Evolutionary conservation across 768 basidiomycete genomes (phyloP).

Genomic region (Leccinellum albellum): DNA sequence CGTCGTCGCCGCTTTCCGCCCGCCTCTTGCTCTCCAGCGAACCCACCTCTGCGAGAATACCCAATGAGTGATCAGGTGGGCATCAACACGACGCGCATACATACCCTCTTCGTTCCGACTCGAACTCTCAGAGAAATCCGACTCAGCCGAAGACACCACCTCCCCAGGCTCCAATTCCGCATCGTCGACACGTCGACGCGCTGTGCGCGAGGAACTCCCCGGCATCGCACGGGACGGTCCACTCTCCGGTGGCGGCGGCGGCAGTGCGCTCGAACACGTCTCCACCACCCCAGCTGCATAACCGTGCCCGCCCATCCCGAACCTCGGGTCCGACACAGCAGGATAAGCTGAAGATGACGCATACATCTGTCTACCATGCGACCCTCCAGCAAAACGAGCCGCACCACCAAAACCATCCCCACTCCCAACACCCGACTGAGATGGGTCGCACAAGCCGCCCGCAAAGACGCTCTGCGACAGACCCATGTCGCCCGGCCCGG

Average conservation of each 20-base stretch:
- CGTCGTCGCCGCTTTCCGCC: not conserved
- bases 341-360: conserved; percentile 17
- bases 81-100: conserved; percentile 2
- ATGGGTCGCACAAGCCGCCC: conserved; percentile 15
- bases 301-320: not conserved
- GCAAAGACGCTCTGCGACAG: conserved; percentile 7
- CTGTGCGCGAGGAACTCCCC: not conserved
- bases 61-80: not conserved
- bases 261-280: not conserved
- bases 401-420: conserved; percentile 19
- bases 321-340: conserved; percentile 11
- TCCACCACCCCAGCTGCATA: not conserved
- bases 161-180: conserved; percentile 26
- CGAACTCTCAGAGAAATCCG: conserved; percentile 23
- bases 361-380: not conserved
- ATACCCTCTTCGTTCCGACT: conserved; percentile 20
- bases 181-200: not conserved
- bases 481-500: conserved; percentile 19
- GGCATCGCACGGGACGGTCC: conserved; percentile 3
- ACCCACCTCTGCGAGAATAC: not conserved
- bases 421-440: conserved; percentile 14
- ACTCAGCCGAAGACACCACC: conserved; percentile 21
- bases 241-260: not conserved
- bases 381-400: conserved; percentile 6
- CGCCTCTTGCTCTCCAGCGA: not conserved